Percentiles rank a stretch among this genome's conserved stretches.
Conservation (phyloP, 2,329 filamentous ascomycete genomes). For the Septoria petroselini region DNA sequence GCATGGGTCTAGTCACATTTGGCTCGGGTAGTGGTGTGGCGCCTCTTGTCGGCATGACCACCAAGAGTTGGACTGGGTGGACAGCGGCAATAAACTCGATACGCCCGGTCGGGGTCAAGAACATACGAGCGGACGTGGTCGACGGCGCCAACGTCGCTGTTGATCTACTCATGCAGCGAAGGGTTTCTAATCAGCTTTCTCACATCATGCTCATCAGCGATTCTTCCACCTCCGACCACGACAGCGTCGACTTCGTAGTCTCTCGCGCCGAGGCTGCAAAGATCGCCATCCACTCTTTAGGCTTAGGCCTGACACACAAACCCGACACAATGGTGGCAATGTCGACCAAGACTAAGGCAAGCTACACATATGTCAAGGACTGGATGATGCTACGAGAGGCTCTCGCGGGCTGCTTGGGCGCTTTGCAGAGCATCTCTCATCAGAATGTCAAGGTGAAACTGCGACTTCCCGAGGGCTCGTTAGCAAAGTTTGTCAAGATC, state of each 20-base stretch:
- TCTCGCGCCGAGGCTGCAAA: slow-evolving; percentile 96
- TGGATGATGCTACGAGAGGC: slow-evolving; percentile 99
- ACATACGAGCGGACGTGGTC: slow-evolving; percentile 90
- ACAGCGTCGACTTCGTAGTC: slow-evolving; percentile 96
- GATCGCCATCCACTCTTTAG: slow-evolving; percentile 96
- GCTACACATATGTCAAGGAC: slow-evolving; percentile 97
- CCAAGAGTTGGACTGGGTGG: slow-evolving; percentile 92
- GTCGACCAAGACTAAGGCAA: slow-evolving; percentile 90
- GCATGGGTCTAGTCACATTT: slow-evolving; percentile 96
- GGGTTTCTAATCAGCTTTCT: slow-evolving; percentile 90
- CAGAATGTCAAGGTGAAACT: slow-evolving; percentile 97
- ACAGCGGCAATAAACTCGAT: slow-evolving; percentile 80
- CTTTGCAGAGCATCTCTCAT: slow-evolving; percentile 91
- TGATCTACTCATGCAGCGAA: slow-evolving; percentile 97
- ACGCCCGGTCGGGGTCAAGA: slow-evolving; percentile 93
- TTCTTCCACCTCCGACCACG: slow-evolving; percentile 87
- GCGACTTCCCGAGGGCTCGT: slow-evolving; percentile 89
- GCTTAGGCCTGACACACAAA: slow-evolving; percentile 93
- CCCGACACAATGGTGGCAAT: slow-evolving; percentile 98
- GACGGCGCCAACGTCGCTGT: slow-evolving; percentile 97
- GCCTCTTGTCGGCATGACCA: slow-evolving; percentile 96
- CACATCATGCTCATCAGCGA: slow-evolving; percentile 97
- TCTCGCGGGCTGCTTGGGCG: slow-evolving; percentile 85
- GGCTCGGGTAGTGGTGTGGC: slow-evolving; percentile 91
- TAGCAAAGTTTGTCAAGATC: slow-evolving; percentile 98